These are phyloP conservation scores for Solanum corneliomulleri DNA, from an alignment of 257 asterid species.

Conservation along the genomic window DNA sequence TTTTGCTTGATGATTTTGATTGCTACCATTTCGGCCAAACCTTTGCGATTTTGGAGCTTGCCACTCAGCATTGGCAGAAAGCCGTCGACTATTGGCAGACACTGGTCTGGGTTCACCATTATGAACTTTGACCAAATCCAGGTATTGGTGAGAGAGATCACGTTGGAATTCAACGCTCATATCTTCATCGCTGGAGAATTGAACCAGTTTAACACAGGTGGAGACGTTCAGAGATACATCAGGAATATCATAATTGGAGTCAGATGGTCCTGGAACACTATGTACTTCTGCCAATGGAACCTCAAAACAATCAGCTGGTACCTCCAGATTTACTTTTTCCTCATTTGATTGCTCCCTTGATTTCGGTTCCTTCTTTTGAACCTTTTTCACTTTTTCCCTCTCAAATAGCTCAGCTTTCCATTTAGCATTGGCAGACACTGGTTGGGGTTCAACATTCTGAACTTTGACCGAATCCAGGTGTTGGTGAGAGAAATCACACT, in stretches of 20 bases:
- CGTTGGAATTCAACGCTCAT: conserved; percentile 6
- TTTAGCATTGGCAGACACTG: conserved; percentile 13
- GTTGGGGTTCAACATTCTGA: conserved; percentile 24
- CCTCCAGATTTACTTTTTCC: conserved; percentile 15
- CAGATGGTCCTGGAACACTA: conserved; percentile 26
- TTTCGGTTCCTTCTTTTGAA: conserved; percentile 72
- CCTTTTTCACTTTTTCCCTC: conserved; percentile 66
- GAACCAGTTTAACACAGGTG: conserved; percentile 16
- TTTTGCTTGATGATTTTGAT: conserved; percentile 38
- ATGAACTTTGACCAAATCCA: conserved; percentile 19
- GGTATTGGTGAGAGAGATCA: conserved; percentile 13
- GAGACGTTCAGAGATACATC: conserved; percentile 15
- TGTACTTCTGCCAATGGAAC: conserved; percentile 34
- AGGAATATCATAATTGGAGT: background rate
- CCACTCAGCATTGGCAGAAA: conserved; percentile 20
- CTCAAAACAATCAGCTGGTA: conserved; percentile 21
- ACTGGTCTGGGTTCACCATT: conserved; percentile 23
- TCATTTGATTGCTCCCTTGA: conserved; percentile 36
- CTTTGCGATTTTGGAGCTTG: conserved; percentile 46
- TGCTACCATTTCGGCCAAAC: conserved; percentile 18
- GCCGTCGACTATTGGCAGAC: conserved; percentile 17
- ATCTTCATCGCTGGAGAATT: conserved; percentile 15
- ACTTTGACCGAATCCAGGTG: conserved; percentile 12
- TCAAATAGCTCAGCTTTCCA: conserved; percentile 42
- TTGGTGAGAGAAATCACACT: conserved; percentile 13